These are phyloP conservation scores for Alternaria viburni DNA, from an alignment of 2,329 filamentous ascomycete species.

Conservation along the genomic window DNA sequence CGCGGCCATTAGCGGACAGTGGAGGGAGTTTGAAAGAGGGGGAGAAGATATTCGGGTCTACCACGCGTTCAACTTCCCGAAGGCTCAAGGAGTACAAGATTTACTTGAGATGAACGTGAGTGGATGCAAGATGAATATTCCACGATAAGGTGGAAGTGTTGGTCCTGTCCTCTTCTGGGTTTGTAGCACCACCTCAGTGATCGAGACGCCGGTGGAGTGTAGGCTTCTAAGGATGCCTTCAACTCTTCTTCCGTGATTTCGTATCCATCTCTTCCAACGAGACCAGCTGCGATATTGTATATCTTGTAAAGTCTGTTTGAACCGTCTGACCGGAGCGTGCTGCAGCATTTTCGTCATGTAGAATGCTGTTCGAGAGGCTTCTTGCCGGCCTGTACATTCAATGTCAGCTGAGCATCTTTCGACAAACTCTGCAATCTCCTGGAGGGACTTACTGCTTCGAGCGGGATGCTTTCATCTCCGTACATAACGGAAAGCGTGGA, in stretches of 20 bases:
- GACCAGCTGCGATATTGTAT: not conserved
- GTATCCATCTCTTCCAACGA: constrained; percentile 28
- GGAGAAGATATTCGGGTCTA: not conserved
- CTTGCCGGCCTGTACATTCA: constrained; percentile 31
- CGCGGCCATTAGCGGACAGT: not conserved
- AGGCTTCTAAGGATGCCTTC: not conserved
- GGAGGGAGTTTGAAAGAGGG: not conserved
- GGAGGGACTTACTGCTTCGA: constrained; percentile 33
- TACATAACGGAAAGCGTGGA: constrained; percentile 37
- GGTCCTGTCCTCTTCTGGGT: too few relatives aligned
- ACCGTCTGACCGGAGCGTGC: constrained; percentile 34
- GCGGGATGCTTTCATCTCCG: constrained; percentile 34
- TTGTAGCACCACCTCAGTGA: not conserved
- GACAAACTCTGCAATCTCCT: not conserved
- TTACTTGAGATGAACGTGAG: constrained; percentile 10
- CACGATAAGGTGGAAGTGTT: not conserved
- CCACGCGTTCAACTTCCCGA: constrained; percentile 18
- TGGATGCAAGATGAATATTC: constrained; percentile 10
- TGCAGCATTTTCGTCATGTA: constrained; percentile 30
- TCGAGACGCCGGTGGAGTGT: not conserved
- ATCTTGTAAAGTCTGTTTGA: constrained; percentile 29
- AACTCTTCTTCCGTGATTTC: constrained; percentile 17
- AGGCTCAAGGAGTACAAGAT: constrained; percentile 17
- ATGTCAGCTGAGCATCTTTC: not conserved
- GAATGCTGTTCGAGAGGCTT: constrained; percentile 37